Evolutionary conservation across 2,329 filamentous ascomycete genomes (phyloP).

Genomic region (Leptographium procerum): DNA sequence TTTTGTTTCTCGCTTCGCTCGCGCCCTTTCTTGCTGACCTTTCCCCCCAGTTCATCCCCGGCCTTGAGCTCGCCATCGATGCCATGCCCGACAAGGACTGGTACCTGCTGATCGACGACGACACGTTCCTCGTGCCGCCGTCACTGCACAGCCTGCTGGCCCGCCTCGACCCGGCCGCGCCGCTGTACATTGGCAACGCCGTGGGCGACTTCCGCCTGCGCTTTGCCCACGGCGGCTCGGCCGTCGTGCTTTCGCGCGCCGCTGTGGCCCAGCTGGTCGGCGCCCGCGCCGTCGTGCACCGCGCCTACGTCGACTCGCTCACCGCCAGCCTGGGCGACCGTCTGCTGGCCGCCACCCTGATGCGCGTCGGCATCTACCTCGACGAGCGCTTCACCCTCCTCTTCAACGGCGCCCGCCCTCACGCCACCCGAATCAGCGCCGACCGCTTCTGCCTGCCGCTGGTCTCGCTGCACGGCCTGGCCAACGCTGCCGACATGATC

Average conservation of each 20-base stretch:
- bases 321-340: constrained; percentile 43
- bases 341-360: constrained; percentile 40
- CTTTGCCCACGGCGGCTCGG: constrained; percentile 47
- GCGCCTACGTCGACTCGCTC: constrained; percentile 35
- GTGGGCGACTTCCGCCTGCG: constrained; percentile 43
- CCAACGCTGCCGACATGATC: constrained; percentile 32
- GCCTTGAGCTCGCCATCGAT: constrained; percentile 39
- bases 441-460: constrained; percentile 44
- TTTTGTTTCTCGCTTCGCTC: not conserved
- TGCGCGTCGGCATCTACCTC: constrained; percentile 42
- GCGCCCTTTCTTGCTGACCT: not conserved
- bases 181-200: constrained; percentile 44
- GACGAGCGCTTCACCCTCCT: constrained; percentile 41
- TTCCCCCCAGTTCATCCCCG: constrained; percentile 37
- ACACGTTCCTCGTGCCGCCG: constrained; percentile 41
- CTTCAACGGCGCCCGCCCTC: constrained; percentile 44
- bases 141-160: constrained; percentile 36
- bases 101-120: constrained; percentile 48
- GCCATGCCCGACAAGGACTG: constrained; percentile 43
- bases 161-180: constrained; percentile 33
- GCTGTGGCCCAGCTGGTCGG: constrained; percentile 36
- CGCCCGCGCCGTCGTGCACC: constrained; percentile 28
- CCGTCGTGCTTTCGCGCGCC: constrained; percentile 38
- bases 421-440: constrained; percentile 33
- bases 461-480: constrained; percentile 41